Evolutionary conservation across 75 land plant species (phyloP), one percentile per base, ranked within the genome.

Genomic region (Isoetes taiwanensis): DNA sequence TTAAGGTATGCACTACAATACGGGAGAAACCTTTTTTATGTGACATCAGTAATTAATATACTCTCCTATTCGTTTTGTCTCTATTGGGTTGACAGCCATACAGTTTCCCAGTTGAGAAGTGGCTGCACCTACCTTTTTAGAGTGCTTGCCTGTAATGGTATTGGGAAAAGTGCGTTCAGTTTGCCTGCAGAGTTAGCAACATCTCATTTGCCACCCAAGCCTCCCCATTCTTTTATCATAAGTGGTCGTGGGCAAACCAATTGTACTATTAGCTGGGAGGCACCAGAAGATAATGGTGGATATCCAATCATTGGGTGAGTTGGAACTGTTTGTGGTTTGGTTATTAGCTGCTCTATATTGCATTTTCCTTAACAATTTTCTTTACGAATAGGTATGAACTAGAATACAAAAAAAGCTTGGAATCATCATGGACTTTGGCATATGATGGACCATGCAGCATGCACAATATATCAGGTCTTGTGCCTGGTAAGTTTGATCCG

Each of bases 231-330:
- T 29, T 56, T 52, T 50, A 53, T 21, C 34, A 32, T 63, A 0
- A 14, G 30, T 30, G 65, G 65, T 3, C 56, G 56, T 12, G 53
- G 26, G 30, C 32, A 55, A 3, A 63, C 65, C 23, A 34, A 10
- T 53, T 17, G 31, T 1, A n/a, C 9, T 2, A 30, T 63, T 21
- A 52, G 34, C 65, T 63, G 65, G 65, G 21, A 41, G 40, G 14
- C 38, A 46, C 65, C 65, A 29, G 65, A 63, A 34, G 25, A 52
- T 34, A 41, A 63, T 52, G 65, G 65, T 50, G 65, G 65, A 50
- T 52, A 39, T 33, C 20, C 56, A 21, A 63, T 63, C 16, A 63
- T 56, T 11, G 65, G 55, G 65, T 61, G 31, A 58, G 60, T 58
- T 23, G 5, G 60, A n/a, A 31, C 27, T 58, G 19, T 25, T 30